These are phyloP conservation scores for Mycena haematopus DNA, from an alignment of 768 basidiomycete species.

Conservation along the genomic window DNA sequence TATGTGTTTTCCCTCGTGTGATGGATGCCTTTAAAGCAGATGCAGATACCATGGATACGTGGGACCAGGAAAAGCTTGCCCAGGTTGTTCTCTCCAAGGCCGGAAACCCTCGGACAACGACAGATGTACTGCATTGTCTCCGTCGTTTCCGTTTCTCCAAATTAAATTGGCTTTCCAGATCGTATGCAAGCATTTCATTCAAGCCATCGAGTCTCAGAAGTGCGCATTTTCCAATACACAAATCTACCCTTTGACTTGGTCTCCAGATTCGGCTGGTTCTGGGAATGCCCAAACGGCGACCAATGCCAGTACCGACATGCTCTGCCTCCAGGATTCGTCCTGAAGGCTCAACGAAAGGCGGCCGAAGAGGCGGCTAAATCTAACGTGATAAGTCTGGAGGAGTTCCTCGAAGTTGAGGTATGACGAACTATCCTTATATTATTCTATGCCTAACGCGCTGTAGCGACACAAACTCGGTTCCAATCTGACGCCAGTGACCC, in stretches of 20 bases:
- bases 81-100: constrained; percentile 87
- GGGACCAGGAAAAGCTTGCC: constrained; percentile 94
- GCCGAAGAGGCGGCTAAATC: constrained; percentile 90
- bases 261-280: constrained; percentile 89
- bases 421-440: constrained; percentile 28
- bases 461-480: constrained; percentile 94
- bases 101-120: constrained; percentile 91
- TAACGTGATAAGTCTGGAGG: constrained; percentile 89
- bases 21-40: constrained; percentile 2
- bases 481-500: constrained; percentile 92
- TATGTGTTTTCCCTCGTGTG: constrained; percentile 20
- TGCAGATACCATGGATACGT: constrained; percentile 94
- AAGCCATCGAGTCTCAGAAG: constrained; percentile 93
- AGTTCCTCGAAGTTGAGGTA: constrained; percentile 98
- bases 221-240: constrained; percentile 33
- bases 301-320: constrained; percentile 79
- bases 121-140: constrained; percentile 65
- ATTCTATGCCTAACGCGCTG: neutral
- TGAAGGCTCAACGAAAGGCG: constrained; percentile 87
- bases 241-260: neutral
- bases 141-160: neutral
- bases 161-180: constrained; percentile 58
- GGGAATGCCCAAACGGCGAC: constrained; percentile 94
- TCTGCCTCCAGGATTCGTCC: constrained; percentile 89
- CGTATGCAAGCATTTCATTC: constrained; percentile 97